Base-by-base conservation (phyloP, 176 grass and related monocot genomes). In the Avena sativa region DNA sequence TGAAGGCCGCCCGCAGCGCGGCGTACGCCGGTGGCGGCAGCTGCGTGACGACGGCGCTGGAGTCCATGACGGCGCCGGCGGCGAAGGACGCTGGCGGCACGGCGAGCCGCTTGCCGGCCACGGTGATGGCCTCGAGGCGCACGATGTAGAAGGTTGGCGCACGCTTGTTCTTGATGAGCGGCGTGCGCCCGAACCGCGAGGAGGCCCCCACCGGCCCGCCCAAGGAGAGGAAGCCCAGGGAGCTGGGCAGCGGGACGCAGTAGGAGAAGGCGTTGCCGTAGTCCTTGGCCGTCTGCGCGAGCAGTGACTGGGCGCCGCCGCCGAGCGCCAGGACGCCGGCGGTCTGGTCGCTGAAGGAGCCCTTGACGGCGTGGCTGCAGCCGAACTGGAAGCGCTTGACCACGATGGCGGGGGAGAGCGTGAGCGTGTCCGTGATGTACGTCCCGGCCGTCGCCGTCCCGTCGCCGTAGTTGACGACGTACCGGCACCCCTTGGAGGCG, bases 1-100 rank as follows among this genome's bases (percentile, higher is more conserved):
- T 63, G 55, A 94, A 94, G n/a, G 28, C 79, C 67, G 25, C 17
- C 52, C 89, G 76, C 5, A 94, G 87, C 48, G 76, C 70, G 9
- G 2, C 20, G 85, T 94, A 94, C 6, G 87, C 92, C 68, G 81
- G 17, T 74, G 84, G 56, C 15, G 92, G 92, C 44, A 94, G 65
- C 15, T 81, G 72, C n/a, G 87, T 91, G 73, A 91, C 73, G 55
- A 90, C 55, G 1, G 87, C 87, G 20, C 89, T 87, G 8, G 92
- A 94, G 88, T 94, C 92, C 19, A 94, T 74, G 5, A 89, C 21
- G 0, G 84, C 59, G 60, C 84, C 51, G 9, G 77, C 9, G 15
- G 4, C 5, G 26, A 74, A 85, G 11, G 82, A 84, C 61, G 78
- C 19, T 11, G 78, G 60, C 9, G 63, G 25, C 15, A 94, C 81